These are phyloP conservation scores for Aspergillus kassunensis DNA, from an alignment of 495 filamentous ascomycete genomes.

Conservation along the genomic window DNA sequence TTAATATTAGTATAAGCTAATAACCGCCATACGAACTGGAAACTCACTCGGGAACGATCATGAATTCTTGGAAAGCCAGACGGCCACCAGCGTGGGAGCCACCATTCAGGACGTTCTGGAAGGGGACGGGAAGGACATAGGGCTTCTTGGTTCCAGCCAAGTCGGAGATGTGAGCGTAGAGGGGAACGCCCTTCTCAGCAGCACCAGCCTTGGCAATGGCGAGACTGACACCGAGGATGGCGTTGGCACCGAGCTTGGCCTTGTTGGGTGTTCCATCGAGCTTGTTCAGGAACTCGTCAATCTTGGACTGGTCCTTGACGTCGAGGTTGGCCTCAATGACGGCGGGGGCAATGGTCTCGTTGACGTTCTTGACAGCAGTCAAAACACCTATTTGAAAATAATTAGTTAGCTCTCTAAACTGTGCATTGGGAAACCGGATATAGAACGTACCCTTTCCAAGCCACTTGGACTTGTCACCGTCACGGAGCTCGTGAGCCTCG, in stretches of 20 bases:
- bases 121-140: conserved; percentile 97
- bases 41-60: conserved; percentile 89
- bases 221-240: conserved; percentile 94
- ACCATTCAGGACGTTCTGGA: conserved; percentile 99
- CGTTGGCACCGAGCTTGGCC: conserved; percentile 96
- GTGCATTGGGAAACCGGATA: neutral
- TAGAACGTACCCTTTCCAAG: conserved; percentile 71
- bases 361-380: conserved; percentile 96
- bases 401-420: conserved; percentile 19
- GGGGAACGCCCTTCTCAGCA: conserved; percentile 95
- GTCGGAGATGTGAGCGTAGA: conserved; percentile 97
- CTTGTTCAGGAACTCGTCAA: conserved; percentile 92
- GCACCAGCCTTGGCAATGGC: conserved; percentile 97
- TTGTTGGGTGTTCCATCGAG: conserved; percentile 98
- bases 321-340: conserved; percentile 91
- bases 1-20: conserved; percentile 17
- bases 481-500: conserved; percentile 97
- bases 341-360: conserved; percentile 84
- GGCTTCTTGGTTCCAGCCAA: conserved; percentile 99
- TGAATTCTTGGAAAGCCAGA: conserved; percentile 99
- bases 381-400: conserved; percentile 56
- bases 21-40: neutral
- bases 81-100: conserved; percentile 98
- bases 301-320: conserved; percentile 91
- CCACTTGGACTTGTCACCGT: conserved; percentile 98